Evolutionary conservation across 768 basidiomycete species (phyloP), one percentile per base, ranked within the genome.

Genomic region (Termitomyces sp.): DNA sequence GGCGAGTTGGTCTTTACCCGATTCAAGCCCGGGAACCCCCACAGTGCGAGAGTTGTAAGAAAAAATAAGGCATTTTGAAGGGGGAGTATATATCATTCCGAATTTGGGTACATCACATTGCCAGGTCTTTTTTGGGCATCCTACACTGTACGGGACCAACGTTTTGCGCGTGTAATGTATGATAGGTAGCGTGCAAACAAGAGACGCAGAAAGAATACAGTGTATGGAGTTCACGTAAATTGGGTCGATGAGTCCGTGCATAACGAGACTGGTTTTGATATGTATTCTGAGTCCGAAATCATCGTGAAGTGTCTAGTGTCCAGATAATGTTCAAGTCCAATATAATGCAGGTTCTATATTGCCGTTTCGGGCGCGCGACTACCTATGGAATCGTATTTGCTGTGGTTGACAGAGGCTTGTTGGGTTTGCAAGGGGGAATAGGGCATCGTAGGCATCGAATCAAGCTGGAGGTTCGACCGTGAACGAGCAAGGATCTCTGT

Each of bases 401-500:
- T 59, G 32, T 62, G 56, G 28, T 61, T 54, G 7, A 52, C 41
- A 2, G 63, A 37, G 12, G 25, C 14, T 48, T 44, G 57, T 45
- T 58, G 60, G 5, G 54, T 12, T 43, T 62, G 61, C 27, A 55
- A 41, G 32, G 58, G 55, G 5, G 56, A 56, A 45, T 67, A 66
- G 0, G 66, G 62, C 67, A 67, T 67, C 3, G 63, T 66, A 5
- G 63, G 66, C 65, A 69, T 67, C 21, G 63, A 41, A 46, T 71
- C 66, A 28, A 75, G 66, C 43, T 80, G 72, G 28, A 83, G 67
- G 63, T 79, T 81, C 30, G 79, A 78, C 23, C 79, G 77, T 12
- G 87, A 86, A 52, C 81, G 80, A 8, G 76, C 72, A 42, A 86
- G 61, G 7, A 83, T 75, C 46, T 86, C 83, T 35, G 76, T 73